Percentiles rank a stretch among this genome's conserved stretches.
Evolutionary conservation across 495 filamentous ascomycete species (phyloP).

Genomic region (Penicillium paxilli): DNA sequence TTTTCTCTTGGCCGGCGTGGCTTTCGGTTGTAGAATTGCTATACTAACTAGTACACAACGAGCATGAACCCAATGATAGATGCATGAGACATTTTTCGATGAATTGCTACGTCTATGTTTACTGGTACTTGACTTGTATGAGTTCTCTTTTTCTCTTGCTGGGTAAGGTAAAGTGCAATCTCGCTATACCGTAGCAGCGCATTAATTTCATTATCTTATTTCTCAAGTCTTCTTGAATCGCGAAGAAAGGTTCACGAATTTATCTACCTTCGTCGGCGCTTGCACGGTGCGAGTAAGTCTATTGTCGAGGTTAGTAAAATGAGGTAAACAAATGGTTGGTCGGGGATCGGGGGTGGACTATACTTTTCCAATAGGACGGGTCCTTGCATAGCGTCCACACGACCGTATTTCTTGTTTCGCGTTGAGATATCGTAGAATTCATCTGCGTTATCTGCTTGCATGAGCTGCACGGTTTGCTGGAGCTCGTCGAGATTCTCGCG

Average conservation of each 20-base stretch:
- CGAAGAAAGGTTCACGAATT: constrained; percentile 66
- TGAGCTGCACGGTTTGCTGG: constrained; percentile 83
- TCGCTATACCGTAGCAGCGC: background rate
- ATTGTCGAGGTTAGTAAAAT: constrained; percentile 37
- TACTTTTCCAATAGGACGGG: constrained; percentile 87
- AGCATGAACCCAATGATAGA: too few species aligned
- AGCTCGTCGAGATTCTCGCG: constrained; percentile 87
- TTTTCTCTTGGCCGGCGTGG: constrained; percentile 30
- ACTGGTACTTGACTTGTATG: too few species aligned
- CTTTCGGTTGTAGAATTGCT: too few species aligned
- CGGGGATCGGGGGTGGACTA: constrained; percentile 11
- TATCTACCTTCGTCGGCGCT: constrained; percentile 57
- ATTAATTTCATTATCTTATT: background rate
- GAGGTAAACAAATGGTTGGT: background rate
- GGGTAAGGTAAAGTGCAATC: too few species aligned
- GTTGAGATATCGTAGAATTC: constrained; percentile 90
- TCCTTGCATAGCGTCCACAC: constrained; percentile 87
- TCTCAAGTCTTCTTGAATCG: constrained; percentile 64
- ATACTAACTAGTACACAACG: too few species aligned
- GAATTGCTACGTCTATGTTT: too few species aligned
- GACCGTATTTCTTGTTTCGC: constrained; percentile 87
- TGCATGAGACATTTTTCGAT: too few species aligned
- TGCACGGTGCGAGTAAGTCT: constrained; percentile 66
- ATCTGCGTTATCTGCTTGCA: constrained; percentile 85
- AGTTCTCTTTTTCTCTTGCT: too few species aligned